These are phyloP conservation scores for Aspergillus sp. DNA, from an alignment of 2,329 filamentous ascomycete genomes.

Conservation along the genomic window DNA sequence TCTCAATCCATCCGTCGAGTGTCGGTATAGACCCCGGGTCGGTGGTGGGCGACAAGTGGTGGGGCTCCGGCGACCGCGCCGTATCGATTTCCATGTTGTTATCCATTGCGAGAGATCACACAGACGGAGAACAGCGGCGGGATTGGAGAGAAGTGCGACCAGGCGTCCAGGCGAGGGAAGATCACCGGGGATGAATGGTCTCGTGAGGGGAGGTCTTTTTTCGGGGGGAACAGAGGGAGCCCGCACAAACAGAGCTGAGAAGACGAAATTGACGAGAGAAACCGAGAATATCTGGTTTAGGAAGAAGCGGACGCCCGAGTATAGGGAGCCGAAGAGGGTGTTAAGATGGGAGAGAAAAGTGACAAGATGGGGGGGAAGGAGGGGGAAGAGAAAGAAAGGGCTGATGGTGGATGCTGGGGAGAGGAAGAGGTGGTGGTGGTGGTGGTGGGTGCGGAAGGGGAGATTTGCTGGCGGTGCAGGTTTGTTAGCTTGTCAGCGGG, in stretches of 20 bases:
- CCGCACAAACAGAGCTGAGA: slow-evolving; percentile 6
- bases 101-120: slow-evolving; percentile 63
- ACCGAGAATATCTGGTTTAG: background rate
- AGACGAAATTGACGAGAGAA: slow-evolving; percentile 8
- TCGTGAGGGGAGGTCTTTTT: slow-evolving; percentile 29
- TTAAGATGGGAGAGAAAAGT: background rate
- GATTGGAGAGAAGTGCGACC: slow-evolving; percentile 15
- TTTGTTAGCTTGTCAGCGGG: slow-evolving; percentile 5
- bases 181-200: slow-evolving; percentile 27
- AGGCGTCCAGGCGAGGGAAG: slow-evolving; percentile 18
- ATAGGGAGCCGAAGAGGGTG: slow-evolving; percentile 4
- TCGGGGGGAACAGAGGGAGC: slow-evolving; percentile 12
- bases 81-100: slow-evolving; percentile 98
- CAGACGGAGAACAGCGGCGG: slow-evolving; percentile 5
- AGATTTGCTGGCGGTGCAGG: slow-evolving; percentile 15
- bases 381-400: slow-evolving; percentile 3
- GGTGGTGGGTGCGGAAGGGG: slow-evolving; percentile 10
- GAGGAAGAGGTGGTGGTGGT: too few relatives aligned
- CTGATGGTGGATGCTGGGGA: background rate
- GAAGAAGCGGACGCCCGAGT: background rate
- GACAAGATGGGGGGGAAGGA: slow-evolving; percentile 1
- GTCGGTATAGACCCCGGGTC: slow-evolving; percentile 90
- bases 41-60: slow-evolving; percentile 70
- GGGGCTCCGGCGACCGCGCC: slow-evolving; percentile 74
- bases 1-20: slow-evolving; percentile 97